A percentile compares a stretch with the other conserved stretches of the same genome.
Conservation (phyloP, 1,139 yeast species). For the Hanseniaspora sp. region DNA sequence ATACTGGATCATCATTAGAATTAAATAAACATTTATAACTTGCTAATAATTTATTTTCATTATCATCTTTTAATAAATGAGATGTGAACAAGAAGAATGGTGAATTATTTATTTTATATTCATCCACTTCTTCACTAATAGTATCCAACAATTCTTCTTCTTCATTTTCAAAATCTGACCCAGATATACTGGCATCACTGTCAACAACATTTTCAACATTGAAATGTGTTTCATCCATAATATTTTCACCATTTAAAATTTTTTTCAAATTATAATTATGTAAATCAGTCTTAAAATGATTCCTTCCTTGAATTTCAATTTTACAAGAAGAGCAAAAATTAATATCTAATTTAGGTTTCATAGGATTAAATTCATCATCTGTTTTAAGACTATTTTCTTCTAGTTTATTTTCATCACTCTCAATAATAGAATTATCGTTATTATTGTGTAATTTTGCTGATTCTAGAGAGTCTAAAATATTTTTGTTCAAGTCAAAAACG, state of each 20-base stretch:
- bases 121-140: constrained; percentile 24
- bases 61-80: constrained; percentile 30
- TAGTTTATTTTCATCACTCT: background rate
- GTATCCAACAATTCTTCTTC: constrained; percentile 25
- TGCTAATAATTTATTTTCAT: constrained; percentile 44
- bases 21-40: constrained; percentile 58
- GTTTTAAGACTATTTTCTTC: constrained; percentile 1
- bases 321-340: constrained; percentile 22
- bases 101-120: constrained; percentile 42
- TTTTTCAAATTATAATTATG: constrained; percentile 55
- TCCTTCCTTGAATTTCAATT: constrained; percentile 29
- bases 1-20: constrained; percentile 36
- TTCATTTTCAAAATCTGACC: constrained; percentile 33
- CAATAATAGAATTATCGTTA: constrained; percentile 16
- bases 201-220: constrained; percentile 32
- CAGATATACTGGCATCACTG: constrained; percentile 51
- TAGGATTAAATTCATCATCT: background rate
- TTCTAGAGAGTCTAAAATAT: constrained; percentile 39
- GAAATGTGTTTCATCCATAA: constrained; percentile 42
- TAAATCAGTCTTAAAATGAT: constrained; percentile 52
- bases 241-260: constrained; percentile 36
- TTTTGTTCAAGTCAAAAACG: constrained; percentile 40
- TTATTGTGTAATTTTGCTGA: constrained; percentile 41
- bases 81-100: constrained; percentile 52
- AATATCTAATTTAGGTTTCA: constrained; percentile 4